Base-by-base conservation (phyloP, 768 basidiomycete genomes). In the Heimioporus sp. region DNA sequence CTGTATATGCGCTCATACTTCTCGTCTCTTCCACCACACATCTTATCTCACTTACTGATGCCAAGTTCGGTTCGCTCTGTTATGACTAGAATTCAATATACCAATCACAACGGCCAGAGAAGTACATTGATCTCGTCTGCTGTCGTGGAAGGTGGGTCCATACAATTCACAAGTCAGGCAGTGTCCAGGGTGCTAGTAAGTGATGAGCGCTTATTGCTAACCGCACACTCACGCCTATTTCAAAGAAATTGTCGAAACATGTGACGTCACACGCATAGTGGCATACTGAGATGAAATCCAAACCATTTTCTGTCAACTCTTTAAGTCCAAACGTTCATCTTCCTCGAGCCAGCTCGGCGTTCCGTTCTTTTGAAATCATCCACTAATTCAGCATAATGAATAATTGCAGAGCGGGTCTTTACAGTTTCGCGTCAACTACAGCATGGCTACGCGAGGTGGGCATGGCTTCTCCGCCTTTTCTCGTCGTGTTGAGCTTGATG, bases 321-420 rank as follows among this genome's bases (percentile, higher is more conserved):
- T 24, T 24, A 24, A 35, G 5, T 8, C 9, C 48, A 31, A 19
- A 20, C 43, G 30, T 49, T 47, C 41, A 5, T 47, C 46, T 51
- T 38, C 35, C 37, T 17, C 38, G 24, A 24, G 21, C 48, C 19
- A 11, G 39, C 30, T 31, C 24, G 32, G 11, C 31, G 31, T 21
- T 13, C 24, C 17, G 0, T 41, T 30, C 44, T 13, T 50, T 40
- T 39, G 37, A 46, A 37, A 37, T 24, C 35, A 32, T 38, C 21
- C 37, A 35, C 49, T 49, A 12, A 43, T 46, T 49, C 37, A 38
- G 8, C 43, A 53, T 48, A 28, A 65, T 65, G 64, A 59, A 59
- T 42, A 62, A 49, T 49, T 57, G 46, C 56, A 66, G 58, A 53
- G 58, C 57, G 56, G 64, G 64, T 34, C 65, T 65, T 57, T 65